Base-by-base conservation (phyloP, 2,329 filamentous ascomycete genomes). In the Fusarium xylarioides region DNA sequence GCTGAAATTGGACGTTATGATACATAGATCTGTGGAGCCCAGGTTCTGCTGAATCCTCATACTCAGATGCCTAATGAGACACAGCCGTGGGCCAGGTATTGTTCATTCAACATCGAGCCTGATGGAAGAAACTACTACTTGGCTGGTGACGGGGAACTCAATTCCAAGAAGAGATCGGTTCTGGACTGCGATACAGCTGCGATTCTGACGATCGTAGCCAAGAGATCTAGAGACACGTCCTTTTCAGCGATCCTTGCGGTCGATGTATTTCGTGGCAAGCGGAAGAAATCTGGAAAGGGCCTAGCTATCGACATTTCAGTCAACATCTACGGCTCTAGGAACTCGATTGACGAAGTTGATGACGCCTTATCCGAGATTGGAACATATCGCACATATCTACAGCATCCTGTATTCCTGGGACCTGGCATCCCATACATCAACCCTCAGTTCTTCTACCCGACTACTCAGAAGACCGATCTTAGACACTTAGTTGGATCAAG, bases 391-490 rank as follows among this genome's bases (percentile, higher is more conserved):
- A n/a, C 23, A 23, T 34, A 38, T 6, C 4, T 69, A 0, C 67
- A 70, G 4, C 67, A 70, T 10, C 67, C 67, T 2, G 11, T 7
- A 2, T 65, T 44, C 9, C 6, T 70, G 1, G 67, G 65, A 11
- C 21, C 54, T 0, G 43, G 11, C 1, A 26, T 40, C 0, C 12
- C 10, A 8, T 68, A 66, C 0, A 35, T 68, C 0, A 68, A 68
- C 2, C 62, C 66, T 0, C 66, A 68, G 4, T 68, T 52, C 34
- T 63, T 35, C 9, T 65, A 65, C 16, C 6, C 62, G 10, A 14
- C 16, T 1, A 10, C 21, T 2, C 3, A 46, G 2, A 57, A 37
- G 50, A 53, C 35, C 0, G 44, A 68, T 2, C 23, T 68, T 0
- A 53, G 44, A 16, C 38, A 68, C 19, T 4, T 69, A 1, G 37